phyloP scores from a whole-genome alignment of 2,329 filamentous ascomycete genomes.

The Rutstroemia sp. region DNA sequence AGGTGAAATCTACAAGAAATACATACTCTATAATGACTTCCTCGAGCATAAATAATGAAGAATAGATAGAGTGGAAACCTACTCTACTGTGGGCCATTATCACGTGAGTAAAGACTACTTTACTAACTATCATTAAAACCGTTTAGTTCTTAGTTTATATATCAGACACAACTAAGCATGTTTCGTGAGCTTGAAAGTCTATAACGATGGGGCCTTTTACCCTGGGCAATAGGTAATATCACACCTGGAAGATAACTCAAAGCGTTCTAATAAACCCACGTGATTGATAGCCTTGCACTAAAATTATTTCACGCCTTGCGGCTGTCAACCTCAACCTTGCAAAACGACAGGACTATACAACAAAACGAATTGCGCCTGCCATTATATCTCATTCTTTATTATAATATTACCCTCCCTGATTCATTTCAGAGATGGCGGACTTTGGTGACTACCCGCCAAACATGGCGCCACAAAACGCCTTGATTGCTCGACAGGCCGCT shows the following conservation, averaged over 20 bases:
- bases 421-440: slow-evolving; percentile 43
- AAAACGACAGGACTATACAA: background rate
- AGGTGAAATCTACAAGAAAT: no score
- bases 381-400: background rate
- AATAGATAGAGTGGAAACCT: no score
- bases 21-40: no score
- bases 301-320: slow-evolving; percentile 3
- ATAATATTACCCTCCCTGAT: background rate
- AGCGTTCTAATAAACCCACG: background rate
- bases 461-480: slow-evolving; percentile 56
- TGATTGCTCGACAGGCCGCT: slow-evolving; percentile 49
- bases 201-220: no score
- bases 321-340: background rate
- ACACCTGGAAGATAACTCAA: background rate
- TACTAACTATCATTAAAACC: no score
- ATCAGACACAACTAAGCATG: no score
- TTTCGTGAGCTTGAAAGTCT: no score
- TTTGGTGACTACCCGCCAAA: slow-evolving; percentile 59
- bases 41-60: no score
- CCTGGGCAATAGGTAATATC: background rate
- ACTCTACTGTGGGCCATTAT: no score
- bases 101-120: no score
- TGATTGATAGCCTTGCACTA: background rate
- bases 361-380: background rate
- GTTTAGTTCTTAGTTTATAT: no score